Evolutionary conservation across 345 rosid genomes (phyloP), one percentile per base, ranked within the genome.

Genomic region (Alliaria petiolata): DNA sequence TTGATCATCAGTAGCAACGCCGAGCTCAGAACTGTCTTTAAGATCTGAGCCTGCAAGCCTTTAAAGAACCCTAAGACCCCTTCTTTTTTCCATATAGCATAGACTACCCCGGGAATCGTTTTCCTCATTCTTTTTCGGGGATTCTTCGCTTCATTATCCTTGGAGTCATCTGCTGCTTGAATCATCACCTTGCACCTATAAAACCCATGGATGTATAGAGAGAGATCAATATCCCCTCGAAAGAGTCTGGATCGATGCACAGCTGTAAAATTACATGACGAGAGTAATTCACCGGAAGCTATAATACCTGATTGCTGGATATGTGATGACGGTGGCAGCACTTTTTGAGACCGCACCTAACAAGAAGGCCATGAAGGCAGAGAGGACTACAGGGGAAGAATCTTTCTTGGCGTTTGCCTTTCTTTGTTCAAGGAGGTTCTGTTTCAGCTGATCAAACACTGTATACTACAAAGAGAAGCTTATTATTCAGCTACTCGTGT

Each of bases 11-110:
- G 70, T 43, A 89, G 87, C 84, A 93, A 83, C 17, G 97, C 97
- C 0, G 98, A 91, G 86, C 98, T 91, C 30, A 93, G 75, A 17
- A 93, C 97, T 4, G 98, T 93, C 85, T 93, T 93, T 71, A 93
- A 78, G 69, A 93, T 87, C 85, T 93, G 98, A 30, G 98, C 96
- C 46, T 86, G 78, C 69, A 93, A 76, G 61, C 98, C 96, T 75
- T 91, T 93, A 74, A 85, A 89, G 75, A 93, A 93, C 2, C 96
- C 98, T n/a, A 78, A 60, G 62, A 79, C 35, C 47, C 98, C 98
- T 81, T 93, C 97, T 36, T 78, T 78, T 78, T 65, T 86, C 97
- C 96, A 89, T 58, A 89, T 87, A 12, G 89, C 76, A 57, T 35
- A 67, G 6, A 89, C 44, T 5, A 90, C 89, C 7, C 84, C 88